Conservation (phyloP, 495 filamentous ascomycete species). For the Penicillium argentinense region DNA sequence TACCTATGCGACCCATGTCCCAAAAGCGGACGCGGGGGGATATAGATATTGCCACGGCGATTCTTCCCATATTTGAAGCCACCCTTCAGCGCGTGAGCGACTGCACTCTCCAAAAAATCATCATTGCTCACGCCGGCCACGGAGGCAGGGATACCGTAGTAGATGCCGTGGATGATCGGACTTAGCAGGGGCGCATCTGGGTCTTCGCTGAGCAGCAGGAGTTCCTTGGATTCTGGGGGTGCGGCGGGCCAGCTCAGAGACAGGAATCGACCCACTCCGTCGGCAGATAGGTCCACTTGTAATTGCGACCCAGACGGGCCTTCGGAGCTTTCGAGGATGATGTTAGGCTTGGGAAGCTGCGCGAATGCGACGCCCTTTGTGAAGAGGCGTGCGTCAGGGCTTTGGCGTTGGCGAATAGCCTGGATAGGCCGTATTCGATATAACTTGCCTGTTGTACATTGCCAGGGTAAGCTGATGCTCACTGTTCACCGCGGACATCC, state of each 20-base stretch:
- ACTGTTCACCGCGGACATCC: too few species aligned
- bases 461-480: too few species aligned
- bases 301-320: conserved; percentile 40
- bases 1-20: conserved; percentile 52
- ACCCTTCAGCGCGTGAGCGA: conserved; percentile 30
- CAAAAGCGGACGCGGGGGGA: conserved; percentile 39
- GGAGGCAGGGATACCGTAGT: conserved; percentile 40
- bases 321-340: conserved; percentile 45
- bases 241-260: conserved; percentile 40
- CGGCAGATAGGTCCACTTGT: conserved; percentile 38
- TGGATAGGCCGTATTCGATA: conserved; percentile 40
- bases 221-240: conserved; percentile 40
- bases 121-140: conserved; percentile 33
- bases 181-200: conserved; percentile 49
- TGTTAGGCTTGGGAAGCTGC: conserved; percentile 36
- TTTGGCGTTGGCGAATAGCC: conserved; percentile 30
- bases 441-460: too few species aligned
- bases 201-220: conserved; percentile 50
- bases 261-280: conserved; percentile 44
- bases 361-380: conserved; percentile 44
- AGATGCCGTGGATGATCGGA: conserved; percentile 49
- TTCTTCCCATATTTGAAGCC: conserved; percentile 50
- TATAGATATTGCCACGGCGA: conserved; percentile 35
- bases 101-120: conserved; percentile 34
- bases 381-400: conserved; percentile 49